Conservation (phyloP, 2,329 filamentous ascomycete genomes). For the Colletotrichum incanum region DNA sequence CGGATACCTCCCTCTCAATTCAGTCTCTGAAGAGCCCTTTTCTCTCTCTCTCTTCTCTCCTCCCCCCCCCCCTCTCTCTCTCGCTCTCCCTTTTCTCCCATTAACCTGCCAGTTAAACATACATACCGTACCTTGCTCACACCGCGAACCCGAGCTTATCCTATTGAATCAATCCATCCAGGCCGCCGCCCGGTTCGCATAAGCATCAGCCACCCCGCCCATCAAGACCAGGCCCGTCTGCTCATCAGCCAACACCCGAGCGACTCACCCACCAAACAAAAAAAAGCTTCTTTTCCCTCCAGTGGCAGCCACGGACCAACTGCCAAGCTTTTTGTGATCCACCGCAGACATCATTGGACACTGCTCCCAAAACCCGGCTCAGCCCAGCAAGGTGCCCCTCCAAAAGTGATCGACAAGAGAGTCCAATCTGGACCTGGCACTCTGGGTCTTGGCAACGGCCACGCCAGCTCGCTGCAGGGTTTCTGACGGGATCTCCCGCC, state of each 20-base stretch:
- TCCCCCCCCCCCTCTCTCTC: too few species aligned
- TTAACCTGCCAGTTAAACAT: background rate
- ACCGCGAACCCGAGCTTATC: background rate
- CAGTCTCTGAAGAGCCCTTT: background rate
- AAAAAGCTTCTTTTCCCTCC: conserved; percentile 8
- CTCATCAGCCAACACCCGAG: background rate
- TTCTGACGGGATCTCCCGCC: conserved; percentile 28
- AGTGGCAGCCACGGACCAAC: conserved; percentile 7
- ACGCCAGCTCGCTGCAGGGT: conserved; percentile 28
- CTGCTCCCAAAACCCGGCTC: conserved; percentile 20
- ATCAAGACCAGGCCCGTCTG: background rate
- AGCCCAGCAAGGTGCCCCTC: conserved; percentile 30
- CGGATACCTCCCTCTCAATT: background rate
- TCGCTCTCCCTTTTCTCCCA: background rate
- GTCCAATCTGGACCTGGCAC: too few species aligned
- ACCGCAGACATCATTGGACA: conserved; percentile 31
- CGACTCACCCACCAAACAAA: conserved; percentile 1
- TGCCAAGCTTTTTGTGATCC: conserved; percentile 20
- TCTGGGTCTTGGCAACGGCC: conserved; percentile 39
- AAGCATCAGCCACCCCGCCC: background rate
- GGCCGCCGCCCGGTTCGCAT: background rate
- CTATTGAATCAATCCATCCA: background rate
- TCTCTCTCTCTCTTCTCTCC: background rate
- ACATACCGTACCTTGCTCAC: background rate
- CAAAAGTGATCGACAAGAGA: conserved; percentile 31